Conservation (phyloP, 108 stramenopile species). For the Skeletonema costatum region DNA sequence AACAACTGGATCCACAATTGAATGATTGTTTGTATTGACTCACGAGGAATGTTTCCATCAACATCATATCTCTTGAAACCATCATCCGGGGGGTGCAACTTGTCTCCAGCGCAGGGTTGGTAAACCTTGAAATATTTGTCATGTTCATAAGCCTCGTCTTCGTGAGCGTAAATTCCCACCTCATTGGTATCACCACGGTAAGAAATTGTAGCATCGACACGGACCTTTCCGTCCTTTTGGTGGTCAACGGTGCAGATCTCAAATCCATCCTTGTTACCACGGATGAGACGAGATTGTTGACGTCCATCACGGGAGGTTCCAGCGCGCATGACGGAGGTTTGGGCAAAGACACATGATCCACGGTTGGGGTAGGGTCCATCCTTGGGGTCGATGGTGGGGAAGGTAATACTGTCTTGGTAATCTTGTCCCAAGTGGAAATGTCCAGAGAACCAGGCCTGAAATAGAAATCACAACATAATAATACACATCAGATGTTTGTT, state of each 20-base stretch:
- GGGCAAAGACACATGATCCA: conserved; percentile 80
- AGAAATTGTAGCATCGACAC: conserved; percentile 65
- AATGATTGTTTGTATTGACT: neutral
- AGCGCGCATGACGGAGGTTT: conserved; percentile 88
- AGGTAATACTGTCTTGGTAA: conserved; percentile 59
- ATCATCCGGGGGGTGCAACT: conserved; percentile 60
- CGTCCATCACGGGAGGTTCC: conserved; percentile 82
- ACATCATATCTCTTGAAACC: conserved; percentile 51
- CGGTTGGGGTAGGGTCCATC: conserved; percentile 77
- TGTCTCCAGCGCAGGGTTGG: conserved; percentile 54
- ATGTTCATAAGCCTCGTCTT: conserved; percentile 75
- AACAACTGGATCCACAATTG: neutral
- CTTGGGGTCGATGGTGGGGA: conserved; percentile 64
- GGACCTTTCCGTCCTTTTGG: conserved; percentile 69
- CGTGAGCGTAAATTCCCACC: conserved; percentile 77
- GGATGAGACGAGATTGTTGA: conserved; percentile 86
- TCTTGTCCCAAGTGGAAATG: conserved; percentile 95
- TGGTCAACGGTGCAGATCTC: conserved; percentile 93
- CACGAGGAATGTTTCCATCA: conserved; percentile 47
- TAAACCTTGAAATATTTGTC: conserved; percentile 83
- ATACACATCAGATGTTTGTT: neutral
- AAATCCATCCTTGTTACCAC: conserved; percentile 83
- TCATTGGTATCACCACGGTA: conserved; percentile 55
- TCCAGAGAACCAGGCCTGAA: conserved; percentile 85
- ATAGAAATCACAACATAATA: neutral